phyloP scores from a whole-genome alignment of 2,329 filamentous ascomycete genomes.

The Shiraia sp. region DNA sequence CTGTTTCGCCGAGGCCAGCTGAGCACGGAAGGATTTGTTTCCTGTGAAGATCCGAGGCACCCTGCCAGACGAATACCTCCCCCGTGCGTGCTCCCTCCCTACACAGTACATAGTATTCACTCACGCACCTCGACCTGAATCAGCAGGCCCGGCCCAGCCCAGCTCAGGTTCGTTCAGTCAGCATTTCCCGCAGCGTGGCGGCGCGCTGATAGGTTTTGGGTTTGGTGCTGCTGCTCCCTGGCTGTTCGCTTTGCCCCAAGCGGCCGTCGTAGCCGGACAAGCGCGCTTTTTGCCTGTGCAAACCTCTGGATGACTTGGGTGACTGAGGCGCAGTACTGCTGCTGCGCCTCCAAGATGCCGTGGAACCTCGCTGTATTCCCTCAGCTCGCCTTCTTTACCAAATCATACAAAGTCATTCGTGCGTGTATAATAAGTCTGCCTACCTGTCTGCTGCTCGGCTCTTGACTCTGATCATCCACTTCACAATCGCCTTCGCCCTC shows the following conservation, averaged over 20 bases:
- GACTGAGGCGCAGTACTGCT: slow-evolving; percentile 38
- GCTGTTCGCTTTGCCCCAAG: slow-evolving; percentile 12
- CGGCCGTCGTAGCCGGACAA: slow-evolving; percentile 22
- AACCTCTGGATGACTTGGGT: slow-evolving; percentile 18
- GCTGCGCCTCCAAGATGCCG: slow-evolving; percentile 33
- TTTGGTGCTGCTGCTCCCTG: slow-evolving; percentile 10
- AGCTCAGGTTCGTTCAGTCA: background rate
- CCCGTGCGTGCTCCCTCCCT: no score
- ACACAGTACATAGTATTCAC: no score
- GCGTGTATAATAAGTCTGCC: slow-evolving; percentile 9
- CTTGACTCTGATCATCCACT: slow-evolving; percentile 12
- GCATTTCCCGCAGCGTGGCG: no score
- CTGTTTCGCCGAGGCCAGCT: no score
- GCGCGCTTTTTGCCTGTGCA: slow-evolving; percentile 13
- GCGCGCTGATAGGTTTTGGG: slow-evolving; percentile 9
- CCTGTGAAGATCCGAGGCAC: no score
- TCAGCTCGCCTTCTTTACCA: no score
- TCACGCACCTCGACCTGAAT: slow-evolving; percentile 1
- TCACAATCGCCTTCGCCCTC: slow-evolving; percentile 13
- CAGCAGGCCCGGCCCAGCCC: slow-evolving; percentile 4
- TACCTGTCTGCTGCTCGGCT: slow-evolving; percentile 10
- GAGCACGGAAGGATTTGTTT: no score
- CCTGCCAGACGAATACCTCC: no score
- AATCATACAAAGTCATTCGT: no score
- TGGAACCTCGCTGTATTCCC: slow-evolving; percentile 21